phyloP scores from a whole-genome alignment of 441 rosid genomes.

The Flueggea neowawraea region DNA sequence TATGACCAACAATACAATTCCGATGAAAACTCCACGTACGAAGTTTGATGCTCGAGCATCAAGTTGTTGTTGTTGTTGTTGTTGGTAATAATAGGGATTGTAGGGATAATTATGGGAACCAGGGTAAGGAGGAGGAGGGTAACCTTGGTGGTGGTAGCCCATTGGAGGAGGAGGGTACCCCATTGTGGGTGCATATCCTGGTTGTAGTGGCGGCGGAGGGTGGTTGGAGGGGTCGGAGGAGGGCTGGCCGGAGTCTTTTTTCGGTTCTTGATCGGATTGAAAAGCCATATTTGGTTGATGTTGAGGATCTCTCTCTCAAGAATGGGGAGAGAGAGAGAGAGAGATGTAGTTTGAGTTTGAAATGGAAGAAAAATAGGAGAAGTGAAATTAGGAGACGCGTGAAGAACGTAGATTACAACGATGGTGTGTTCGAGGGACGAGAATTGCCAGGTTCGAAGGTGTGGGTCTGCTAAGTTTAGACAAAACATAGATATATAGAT shows the following conservation, averaged over 20 bases:
- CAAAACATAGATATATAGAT: no score
- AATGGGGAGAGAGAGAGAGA: no score
- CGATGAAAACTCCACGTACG: conserved; percentile 27
- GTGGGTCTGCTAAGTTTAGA: no score
- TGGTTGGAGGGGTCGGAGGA: neutral
- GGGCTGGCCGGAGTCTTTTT: neutral
- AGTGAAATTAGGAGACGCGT: no score
- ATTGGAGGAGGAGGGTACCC: neutral
- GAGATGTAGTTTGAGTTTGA: no score
- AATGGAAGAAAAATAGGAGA: no score
- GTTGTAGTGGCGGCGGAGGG: neutral
- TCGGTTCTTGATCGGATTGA: neutral
- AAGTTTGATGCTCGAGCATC: conserved; percentile 10
- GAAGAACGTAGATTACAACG: no score
- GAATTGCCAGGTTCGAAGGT: no score
- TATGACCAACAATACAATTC: conserved; percentile 39
- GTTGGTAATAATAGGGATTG: neutral
- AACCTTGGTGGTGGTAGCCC: no score
- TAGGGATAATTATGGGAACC: neutral
- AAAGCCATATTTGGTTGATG: neutral
- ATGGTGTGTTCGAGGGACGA: no score
- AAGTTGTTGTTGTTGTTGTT: neutral
- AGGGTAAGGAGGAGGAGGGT: no score
- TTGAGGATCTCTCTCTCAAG: neutral
- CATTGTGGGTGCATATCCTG: neutral